Base-by-base conservation (phyloP, 257 asterid species). In the Solanum tacnaense region DNA sequence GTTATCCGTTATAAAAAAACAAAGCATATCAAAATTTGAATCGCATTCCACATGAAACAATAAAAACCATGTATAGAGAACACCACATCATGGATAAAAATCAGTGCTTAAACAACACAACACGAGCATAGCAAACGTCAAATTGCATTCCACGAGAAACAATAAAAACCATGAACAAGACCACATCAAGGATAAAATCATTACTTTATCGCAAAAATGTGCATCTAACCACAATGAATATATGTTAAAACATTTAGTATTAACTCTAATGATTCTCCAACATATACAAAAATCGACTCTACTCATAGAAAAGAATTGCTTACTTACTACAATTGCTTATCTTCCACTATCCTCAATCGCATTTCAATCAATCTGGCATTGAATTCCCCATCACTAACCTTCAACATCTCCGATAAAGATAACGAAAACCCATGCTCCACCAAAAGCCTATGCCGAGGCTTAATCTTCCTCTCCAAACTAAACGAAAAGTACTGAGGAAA, bases 401-500 rank as follows among this genome's bases (percentile, higher is more conserved):
- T 95, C 94, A 96, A 91, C 99, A 96, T 96, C 86, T 92, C 97
- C 75, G 93, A 38, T 46, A 96, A 89, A 0, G 95, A 52, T 89
- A 95, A 27, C 25, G 35, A 32, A 21, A 94, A 88, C 38, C 98
- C 95, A 46, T 92, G 92, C 78, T 94, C 93, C 89, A 91, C 38
- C 89, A 96, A 89, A 81, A 90, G 92, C 92, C 89, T 84, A 87
- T 94, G 96, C 39, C 99, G 87, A 6, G 93, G 95, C 90, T 88
- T 95, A 39, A 96, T 95, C 91, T 94, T 96, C 90, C 94, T 89
- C 91, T 96, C 97, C 94, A 96, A 92, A 88, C 96, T 96, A 82
- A 92, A 95, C 9, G 97, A 93, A 79, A 94, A 95, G 83, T 93
- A 96, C 89, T 96, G 99, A 3, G 98, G 99, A 71, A 96, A 96